A percentile compares a stretch with the other conserved stretches of the same genome.
These are phyloP conservation scores for Effrenium voratum DNA, from an alignment of 73 alveolate species.

Conservation along the genomic window DNA sequence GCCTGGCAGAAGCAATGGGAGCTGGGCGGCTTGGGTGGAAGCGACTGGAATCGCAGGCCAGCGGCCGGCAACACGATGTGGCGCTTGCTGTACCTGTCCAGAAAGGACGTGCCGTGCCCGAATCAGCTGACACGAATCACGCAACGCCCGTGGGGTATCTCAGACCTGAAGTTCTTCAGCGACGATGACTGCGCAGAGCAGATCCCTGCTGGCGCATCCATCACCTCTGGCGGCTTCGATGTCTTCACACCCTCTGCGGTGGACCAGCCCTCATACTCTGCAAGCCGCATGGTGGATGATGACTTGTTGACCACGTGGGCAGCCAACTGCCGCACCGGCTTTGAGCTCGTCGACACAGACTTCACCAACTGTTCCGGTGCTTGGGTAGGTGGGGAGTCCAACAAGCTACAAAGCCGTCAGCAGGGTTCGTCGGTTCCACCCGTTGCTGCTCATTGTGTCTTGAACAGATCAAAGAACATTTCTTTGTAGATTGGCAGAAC, in stretches of 20 bases:
- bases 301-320: slow-evolving; percentile 47
- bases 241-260: slow-evolving; percentile 42
- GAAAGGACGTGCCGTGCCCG: slow-evolving; percentile 50
- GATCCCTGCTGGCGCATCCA: slow-evolving; percentile 11
- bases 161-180: slow-evolving; percentile 42
- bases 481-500: background rate
- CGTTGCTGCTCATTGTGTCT: too few relatives aligned
- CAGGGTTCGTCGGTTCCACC: too few relatives aligned
- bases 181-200: slow-evolving; percentile 42
- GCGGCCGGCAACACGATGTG: slow-evolving; percentile 83
- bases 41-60: slow-evolving; percentile 72
- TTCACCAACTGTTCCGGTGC: slow-evolving; percentile 34
- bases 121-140: slow-evolving; percentile 34
- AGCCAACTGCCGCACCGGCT: slow-evolving; percentile 90
- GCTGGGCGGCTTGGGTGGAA: slow-evolving; percentile 45
- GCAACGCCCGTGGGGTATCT: slow-evolving; percentile 65
- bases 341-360: slow-evolving; percentile 52
- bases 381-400: slow-evolving; percentile 41
- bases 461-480: too few relatives aligned
- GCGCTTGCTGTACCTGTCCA: slow-evolving; percentile 19
- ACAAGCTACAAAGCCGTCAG: too few relatives aligned
- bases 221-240: slow-evolving; percentile 76
- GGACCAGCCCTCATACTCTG: slow-evolving; percentile 34
- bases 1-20: slow-evolving; percentile 41
- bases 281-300: slow-evolving; percentile 68